Conservation (phyloP, 2,329 filamentous ascomycete species). For the Arthrobotrys megalospora region DNA sequence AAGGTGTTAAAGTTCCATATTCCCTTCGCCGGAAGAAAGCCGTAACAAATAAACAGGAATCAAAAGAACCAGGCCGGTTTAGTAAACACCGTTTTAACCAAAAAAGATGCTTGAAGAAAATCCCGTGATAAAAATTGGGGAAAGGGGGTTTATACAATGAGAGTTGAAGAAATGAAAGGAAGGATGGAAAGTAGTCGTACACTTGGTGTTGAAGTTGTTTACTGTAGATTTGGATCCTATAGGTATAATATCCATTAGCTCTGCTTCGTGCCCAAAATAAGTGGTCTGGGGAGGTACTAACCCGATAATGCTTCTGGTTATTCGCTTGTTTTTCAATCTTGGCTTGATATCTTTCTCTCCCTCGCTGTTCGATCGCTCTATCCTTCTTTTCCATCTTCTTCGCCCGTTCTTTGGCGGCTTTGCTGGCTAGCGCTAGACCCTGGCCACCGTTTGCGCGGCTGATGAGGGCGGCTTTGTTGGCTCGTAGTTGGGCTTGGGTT, state of each 20-base stretch:
- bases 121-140: neutral
- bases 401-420: constrained; percentile 80
- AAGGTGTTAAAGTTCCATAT: neutral
- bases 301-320: constrained; percentile 75
- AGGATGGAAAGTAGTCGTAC: neutral
- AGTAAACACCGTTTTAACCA: constrained; percentile 4
- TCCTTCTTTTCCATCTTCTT: constrained; percentile 78
- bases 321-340: constrained; percentile 81
- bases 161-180: constrained; percentile 23
- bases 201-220: neutral
- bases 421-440: constrained; percentile 83
- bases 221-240: constrained; percentile 57
- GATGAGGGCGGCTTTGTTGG: constrained; percentile 70
- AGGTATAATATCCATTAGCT: constrained; percentile 5
- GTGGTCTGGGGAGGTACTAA: neutral
- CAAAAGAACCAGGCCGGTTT: constrained; percentile 15
- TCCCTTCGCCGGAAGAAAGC: no score
- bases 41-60: neutral
- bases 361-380: constrained; percentile 76
- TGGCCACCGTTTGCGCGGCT: constrained; percentile 79
- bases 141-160: neutral
- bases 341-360: constrained; percentile 77
- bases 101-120: constrained; percentile 6
- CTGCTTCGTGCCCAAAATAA: neutral
- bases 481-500: constrained; percentile 62